These are phyloP conservation scores for Nannochloris sp. DNA, from an alignment of 139 green algal genomes.

Conservation along the genomic window DNA sequence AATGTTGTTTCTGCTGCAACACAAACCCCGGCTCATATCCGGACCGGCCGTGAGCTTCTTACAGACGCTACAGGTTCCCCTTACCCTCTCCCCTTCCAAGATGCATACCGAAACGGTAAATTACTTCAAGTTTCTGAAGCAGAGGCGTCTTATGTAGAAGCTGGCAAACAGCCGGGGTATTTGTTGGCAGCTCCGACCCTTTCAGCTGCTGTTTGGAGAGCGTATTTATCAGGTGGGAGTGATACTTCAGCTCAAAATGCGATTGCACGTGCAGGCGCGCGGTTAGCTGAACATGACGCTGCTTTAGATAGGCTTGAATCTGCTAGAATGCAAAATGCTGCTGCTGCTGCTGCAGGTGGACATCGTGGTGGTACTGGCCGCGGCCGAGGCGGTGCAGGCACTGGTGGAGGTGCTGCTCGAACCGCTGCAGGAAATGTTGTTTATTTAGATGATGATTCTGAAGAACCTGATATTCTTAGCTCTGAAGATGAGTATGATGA, in stretches of 20 bases:
- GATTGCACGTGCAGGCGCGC: conserved; percentile 17
- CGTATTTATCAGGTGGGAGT: conserved; percentile 17
- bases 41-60: conserved; percentile 30
- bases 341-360: not conserved
- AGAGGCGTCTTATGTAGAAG: conserved; percentile 5
- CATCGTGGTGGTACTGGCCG: not conserved
- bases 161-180: conserved; percentile 25
- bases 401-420: not conserved
- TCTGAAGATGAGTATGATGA: conserved; percentile 4
- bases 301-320: conserved; percentile 5
- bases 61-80: conserved; percentile 41
- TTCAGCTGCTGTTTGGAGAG: conserved; percentile 45
- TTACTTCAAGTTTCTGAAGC: conserved; percentile 2
- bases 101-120: conserved; percentile 13
- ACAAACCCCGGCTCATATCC: conserved; percentile 31
- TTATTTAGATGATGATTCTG: not conserved
- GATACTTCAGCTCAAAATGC: conserved; percentile 15
- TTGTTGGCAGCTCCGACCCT: conserved; percentile 37
- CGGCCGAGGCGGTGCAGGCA: not conserved
- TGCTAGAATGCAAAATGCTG: not conserved
- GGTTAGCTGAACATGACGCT: conserved; percentile 18
- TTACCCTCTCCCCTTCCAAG: conserved; percentile 42
- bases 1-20: conserved; percentile 39
- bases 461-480: not conserved
- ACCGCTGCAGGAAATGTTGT: not conserved